Evolutionary conservation across 1,284 basidiomycete species (phyloP), one percentile per base, ranked within the genome.

Genomic region (Pseudozyma sp.): DNA sequence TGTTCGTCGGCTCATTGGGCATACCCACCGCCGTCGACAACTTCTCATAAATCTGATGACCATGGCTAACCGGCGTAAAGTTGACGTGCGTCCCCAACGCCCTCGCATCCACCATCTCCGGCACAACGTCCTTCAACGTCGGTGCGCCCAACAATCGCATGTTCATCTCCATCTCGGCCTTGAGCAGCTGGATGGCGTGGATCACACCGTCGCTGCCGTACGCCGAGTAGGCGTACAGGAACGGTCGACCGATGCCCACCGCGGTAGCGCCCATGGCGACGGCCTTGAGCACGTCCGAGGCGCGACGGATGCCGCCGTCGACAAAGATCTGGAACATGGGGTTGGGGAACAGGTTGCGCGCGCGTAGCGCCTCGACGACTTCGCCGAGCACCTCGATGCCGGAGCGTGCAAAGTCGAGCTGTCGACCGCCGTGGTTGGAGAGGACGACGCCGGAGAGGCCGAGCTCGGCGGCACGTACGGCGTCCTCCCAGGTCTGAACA

Each of bases 261-360:
- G 92, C 94, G 65, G 87, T 91, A 1, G 94, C 95, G n/a, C 94
- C 95, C 30, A 97, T 87, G 72, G 93, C 95, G 1, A 97, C 85
- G 0, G 94, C 94, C 85, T 97, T 97, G 57, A 97, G 86, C 4
- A 96, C 90, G 84, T 83, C 84, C 40, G 79, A 66, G n/a, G 94
- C 94, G 43, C 94, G 88, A 51, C 88, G 87, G 44, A 94, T 87
- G 6, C 94, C 94, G 14, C 94, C 94, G 83, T 97, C 94, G 58
- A 96, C 90, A 80, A 93, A 95, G 30, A 97, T 92, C 90, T 89
- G 88, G 65, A 87, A 76, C 61, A 89, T 90, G 24, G 85, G 84
- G 67, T 85, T 86, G 60, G 83, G 84, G 80, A 87, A 87, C 33
- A 92, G 89, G 50, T 89, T 85, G 14, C 87, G 88, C 77, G 89